Evolutionary conservation across 306 rosid species (phyloP), one percentile per base, ranked within the genome.

Genomic region (Morella rubra): DNA sequence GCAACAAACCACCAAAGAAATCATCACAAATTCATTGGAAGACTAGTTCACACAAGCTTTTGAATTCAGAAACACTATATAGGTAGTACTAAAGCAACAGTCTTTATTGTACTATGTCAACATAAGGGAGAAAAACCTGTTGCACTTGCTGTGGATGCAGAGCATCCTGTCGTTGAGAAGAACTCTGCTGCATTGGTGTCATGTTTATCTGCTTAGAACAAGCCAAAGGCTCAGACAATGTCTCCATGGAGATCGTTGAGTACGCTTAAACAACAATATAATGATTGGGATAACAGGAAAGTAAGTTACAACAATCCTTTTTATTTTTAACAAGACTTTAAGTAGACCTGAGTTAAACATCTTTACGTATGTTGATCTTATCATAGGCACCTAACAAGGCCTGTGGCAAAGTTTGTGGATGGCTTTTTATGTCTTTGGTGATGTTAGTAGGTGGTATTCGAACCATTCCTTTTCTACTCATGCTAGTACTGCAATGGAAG

Each of bases 91-190:
- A 41, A 46, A 54, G 40, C 42, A 72, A 5, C 4, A 56, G 49
- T 53, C 72, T 44, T 71, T 8, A 60, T 18, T 54, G 76, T 27
- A 68, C 13, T 6, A 22, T 73, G 53, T 66, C 55, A 42, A 75
- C 1, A 50, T 40, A 83, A 60, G 81, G 55, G 81, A 76, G 81
- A 20, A 60, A 44, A 72, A 90, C 97, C 93, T 88, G 98, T 71
- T 82, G 93, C 66, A 87, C 81, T 87, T 86, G 96, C 87, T 90
- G 98, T 72, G 93, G 85, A 76, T 90, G 97, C 88, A 93, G 75
- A 41, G 91, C 89, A 78, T 93, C 98, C 76, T 88, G 96, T 73
- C 90, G 98, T 78, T 93, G 97, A 75, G 96, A 87, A 60, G 91
- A 84, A 74, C 96, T 80, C 76, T 91, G 98, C 62, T 87, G 98